A percentile compares a stretch with the other conserved stretches of the same genome.
These are phyloP conservation scores for Brassica incana DNA, from an alignment of 345 rosid genomes.

Conservation along the genomic window DNA sequence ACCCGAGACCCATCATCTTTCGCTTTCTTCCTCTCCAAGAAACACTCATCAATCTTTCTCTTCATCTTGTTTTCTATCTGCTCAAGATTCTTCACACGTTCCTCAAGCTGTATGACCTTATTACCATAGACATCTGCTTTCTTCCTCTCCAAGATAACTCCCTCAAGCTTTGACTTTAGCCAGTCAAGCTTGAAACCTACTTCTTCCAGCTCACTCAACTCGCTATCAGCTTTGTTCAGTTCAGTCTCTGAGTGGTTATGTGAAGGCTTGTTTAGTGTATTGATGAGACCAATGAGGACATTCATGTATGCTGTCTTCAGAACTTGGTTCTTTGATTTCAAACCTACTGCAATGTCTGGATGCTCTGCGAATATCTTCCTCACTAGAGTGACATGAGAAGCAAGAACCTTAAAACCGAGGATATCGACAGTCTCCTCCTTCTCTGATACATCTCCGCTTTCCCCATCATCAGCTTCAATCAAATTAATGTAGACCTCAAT, in stretches of 20 bases:
- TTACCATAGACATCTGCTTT: not conserved
- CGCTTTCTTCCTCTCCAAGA: not conserved
- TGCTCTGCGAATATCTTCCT: not conserved
- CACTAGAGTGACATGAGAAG: not conserved
- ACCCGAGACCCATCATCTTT: not conserved
- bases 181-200: constrained; percentile 13
- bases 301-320: constrained; percentile 11
- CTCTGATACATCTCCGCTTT: not conserved
- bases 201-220: not conserved
- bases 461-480: not conserved
- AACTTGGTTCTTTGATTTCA: not conserved
- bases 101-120: constrained; percentile 1
- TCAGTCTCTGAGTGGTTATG: not conserved
- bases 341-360: not conserved
- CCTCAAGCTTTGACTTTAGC: constrained; percentile 2
- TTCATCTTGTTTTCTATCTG: not conserved
- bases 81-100: constrained; percentile 14
- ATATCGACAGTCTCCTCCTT: not conserved
- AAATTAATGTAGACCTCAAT: not conserved
- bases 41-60: not conserved
- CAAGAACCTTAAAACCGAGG: not conserved
- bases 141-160: not conserved
- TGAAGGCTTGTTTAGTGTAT: not conserved
- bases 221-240: not conserved
- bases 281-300: not conserved